Evolutionary conservation across 208 protist species (phyloP).

Genomic region (Angomonas deanei): DNA sequence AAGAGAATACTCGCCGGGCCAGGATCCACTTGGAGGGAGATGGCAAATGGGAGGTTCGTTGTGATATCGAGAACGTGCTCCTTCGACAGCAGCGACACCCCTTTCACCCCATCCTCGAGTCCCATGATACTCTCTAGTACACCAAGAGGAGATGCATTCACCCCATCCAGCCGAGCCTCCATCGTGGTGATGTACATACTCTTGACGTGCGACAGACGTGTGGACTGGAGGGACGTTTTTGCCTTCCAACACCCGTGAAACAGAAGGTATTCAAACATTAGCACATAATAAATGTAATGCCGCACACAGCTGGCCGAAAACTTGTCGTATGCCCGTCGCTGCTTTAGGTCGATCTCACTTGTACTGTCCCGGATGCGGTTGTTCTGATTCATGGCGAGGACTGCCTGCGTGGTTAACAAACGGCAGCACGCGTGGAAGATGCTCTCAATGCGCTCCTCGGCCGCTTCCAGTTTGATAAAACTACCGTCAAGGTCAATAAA

Average conservation of each 20-base stretch:
- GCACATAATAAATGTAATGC: slow-evolving; percentile 57
- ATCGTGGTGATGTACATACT: neutral
- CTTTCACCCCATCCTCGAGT: neutral
- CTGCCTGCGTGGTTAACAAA: neutral
- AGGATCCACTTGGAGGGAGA: slow-evolving; percentile 70
- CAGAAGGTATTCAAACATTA: slow-evolving; percentile 66
- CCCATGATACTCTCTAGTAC: slow-evolving; percentile 30
- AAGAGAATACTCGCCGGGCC: slow-evolving; percentile 80
- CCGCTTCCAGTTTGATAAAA: neutral
- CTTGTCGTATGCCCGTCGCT: slow-evolving; percentile 9
- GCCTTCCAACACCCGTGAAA: slow-evolving; percentile 41
- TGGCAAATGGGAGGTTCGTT: slow-evolving; percentile 76
- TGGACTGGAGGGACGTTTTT: slow-evolving; percentile 12
- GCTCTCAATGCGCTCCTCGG: slow-evolving; percentile 1
- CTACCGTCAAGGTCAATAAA: neutral
- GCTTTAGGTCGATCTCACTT: neutral
- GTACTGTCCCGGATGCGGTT: neutral
- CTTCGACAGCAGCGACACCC: slow-evolving; percentile 18
- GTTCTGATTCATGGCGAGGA: neutral
- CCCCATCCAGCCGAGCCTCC: neutral
- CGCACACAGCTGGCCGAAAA: slow-evolving; percentile 48
- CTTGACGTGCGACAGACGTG: neutral
- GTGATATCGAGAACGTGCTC: slow-evolving; percentile 72
- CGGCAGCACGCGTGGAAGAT: slow-evolving; percentile 12
- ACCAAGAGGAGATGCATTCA: slow-evolving; percentile 22